These are phyloP conservation scores for Letharia lupina DNA, from an alignment of 495 filamentous ascomycete genomes.

Conservation along the genomic window DNA sequence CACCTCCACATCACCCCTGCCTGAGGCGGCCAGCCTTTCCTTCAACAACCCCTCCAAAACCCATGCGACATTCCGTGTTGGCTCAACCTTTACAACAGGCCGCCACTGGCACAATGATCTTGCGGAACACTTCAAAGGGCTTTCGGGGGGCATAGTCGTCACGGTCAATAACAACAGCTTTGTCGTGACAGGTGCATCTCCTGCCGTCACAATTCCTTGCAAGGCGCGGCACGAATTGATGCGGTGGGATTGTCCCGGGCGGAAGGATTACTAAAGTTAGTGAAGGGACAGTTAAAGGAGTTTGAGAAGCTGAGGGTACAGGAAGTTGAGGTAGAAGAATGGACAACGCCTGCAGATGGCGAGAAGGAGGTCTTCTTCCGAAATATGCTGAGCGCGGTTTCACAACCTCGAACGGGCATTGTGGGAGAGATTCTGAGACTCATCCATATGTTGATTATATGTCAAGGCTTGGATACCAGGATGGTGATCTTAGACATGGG, in stretches of 20 bases:
- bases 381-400: background rate
- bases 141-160: background rate
- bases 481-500: background rate
- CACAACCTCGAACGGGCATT: background rate
- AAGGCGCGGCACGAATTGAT: background rate
- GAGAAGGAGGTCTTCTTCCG: background rate
- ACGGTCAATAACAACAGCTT: background rate
- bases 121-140: background rate
- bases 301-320: background rate
- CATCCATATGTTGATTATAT: background rate
- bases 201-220: background rate
- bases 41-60: background rate
- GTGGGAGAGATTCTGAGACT: background rate
- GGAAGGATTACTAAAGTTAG: background rate
- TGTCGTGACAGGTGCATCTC: background rate
- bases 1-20: background rate
- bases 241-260: background rate
- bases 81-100: background rate
- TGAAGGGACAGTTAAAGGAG: background rate
- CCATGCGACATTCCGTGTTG: background rate
- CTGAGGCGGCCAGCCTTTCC: background rate
- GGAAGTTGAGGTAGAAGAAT: background rate
- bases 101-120: background rate
- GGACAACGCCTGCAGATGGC: background rate
- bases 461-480: background rate